phyloP scores from a whole-genome alignment of 495 filamentous ascomycete genomes.

The Penicillium macrosclerotiorum region DNA sequence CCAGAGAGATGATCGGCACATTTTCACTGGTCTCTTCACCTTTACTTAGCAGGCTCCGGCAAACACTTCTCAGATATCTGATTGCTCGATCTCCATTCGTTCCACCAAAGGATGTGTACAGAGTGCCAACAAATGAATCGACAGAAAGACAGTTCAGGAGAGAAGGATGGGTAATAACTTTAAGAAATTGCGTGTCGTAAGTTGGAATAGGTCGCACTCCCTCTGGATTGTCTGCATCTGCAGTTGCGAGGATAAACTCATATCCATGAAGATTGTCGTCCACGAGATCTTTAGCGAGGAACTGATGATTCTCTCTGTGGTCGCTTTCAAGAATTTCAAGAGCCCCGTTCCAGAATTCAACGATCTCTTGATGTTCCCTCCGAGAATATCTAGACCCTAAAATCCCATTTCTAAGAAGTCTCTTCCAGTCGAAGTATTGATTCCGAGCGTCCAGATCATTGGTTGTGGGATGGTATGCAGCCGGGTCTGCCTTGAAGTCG shows the following conservation, averaged over 20 bases:
- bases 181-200: conserved; percentile 8
- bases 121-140: conserved; percentile 14
- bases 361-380: background rate
- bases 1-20: background rate
- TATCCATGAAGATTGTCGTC: conserved; percentile 8
- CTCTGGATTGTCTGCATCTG: background rate
- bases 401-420: conserved; percentile 1
- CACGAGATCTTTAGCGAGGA: conserved; percentile 13
- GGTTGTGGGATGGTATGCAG: background rate
- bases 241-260: conserved; percentile 13
- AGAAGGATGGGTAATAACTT: conserved; percentile 15
- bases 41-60: background rate
- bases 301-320: conserved; percentile 10
- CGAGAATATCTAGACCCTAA: background rate
- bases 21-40: background rate
- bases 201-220: background rate
- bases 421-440: conserved; percentile 14
- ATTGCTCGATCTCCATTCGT: conserved; percentile 17
- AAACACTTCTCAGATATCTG: conserved; percentile 9
- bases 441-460: conserved; percentile 7
- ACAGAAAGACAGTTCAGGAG: conserved; percentile 14
- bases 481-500: background rate
- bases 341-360: conserved; percentile 15
- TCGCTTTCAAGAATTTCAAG: conserved; percentile 14
- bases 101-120: conserved; percentile 11